A percentile compares a stretch with the other conserved stretches of the same genome.
Conservation (phyloP, 345 rosid genomes). For the Geranium rotundifolium region DNA sequence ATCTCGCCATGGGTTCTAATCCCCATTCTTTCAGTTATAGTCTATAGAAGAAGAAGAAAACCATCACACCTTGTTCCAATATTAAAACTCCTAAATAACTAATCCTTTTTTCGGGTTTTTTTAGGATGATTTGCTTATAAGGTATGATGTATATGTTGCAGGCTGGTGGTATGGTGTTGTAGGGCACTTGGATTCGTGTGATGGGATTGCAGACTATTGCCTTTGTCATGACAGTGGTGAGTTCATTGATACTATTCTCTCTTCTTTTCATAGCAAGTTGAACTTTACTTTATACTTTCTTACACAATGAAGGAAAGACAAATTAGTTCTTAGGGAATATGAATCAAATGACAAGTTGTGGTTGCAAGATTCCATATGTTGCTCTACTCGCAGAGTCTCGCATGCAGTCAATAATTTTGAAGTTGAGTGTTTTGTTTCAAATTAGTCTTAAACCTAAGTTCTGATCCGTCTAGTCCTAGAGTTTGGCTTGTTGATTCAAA, state of each 20-base stretch:
- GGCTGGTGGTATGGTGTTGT: slow-evolving; percentile 98
- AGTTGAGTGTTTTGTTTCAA: too few relatives aligned
- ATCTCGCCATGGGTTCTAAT: too few relatives aligned
- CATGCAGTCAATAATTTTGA: too few relatives aligned
- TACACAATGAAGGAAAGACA: slow-evolving; percentile 8
- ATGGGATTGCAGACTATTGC: slow-evolving; percentile 55
- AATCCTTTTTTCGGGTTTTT: too few relatives aligned
- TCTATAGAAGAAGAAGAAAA: too few relatives aligned
- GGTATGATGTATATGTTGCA: slow-evolving; percentile 19
- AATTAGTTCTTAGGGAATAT: background rate
- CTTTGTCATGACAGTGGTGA: slow-evolving; percentile 53
- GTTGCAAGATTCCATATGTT: slow-evolving; percentile 9
- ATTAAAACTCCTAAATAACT: background rate
- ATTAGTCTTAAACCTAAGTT: too few relatives aligned
- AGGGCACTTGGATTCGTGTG: slow-evolving; percentile 83
- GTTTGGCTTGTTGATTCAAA: too few relatives aligned
- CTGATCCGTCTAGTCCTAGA: too few relatives aligned
- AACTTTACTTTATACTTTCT: slow-evolving; percentile 7
- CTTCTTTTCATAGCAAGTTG: slow-evolving; percentile 7
- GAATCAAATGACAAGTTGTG: slow-evolving; percentile 10
- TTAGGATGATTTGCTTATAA: slow-evolving; percentile 3
- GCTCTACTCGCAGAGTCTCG: too few relatives aligned
- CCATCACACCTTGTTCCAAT: too few relatives aligned
- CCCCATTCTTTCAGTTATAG: too few relatives aligned
- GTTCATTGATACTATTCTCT: slow-evolving; percentile 12